Conservation (phyloP, 306 rosid genomes). For the Glycine tomentella region DNA sequence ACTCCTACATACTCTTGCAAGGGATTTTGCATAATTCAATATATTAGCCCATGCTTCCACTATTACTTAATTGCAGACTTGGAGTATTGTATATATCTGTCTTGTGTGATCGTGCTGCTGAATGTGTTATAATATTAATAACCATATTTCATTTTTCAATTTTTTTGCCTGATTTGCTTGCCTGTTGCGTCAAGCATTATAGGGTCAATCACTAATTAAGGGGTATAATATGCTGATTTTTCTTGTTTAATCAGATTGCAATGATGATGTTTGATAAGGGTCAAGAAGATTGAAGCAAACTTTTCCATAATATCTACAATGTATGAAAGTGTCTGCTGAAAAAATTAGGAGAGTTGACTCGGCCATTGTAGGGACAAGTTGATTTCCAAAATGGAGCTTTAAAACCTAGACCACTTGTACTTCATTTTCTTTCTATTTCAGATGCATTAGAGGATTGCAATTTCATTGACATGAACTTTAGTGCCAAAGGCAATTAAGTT, state of each 20-base stretch:
- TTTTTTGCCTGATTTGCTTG: constrained; percentile 13
- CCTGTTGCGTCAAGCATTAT: constrained; percentile 18
- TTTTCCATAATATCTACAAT: constrained; percentile 52
- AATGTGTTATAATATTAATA: neutral
- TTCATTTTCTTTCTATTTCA: constrained; percentile 23
- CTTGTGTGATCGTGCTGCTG: constrained; percentile 11
- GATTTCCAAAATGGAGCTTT: constrained; percentile 18
- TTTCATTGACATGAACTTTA: neutral
- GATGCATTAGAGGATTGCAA: neutral
- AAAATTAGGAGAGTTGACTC: constrained; percentile 53
- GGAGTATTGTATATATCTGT: neutral
- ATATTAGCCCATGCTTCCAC: neutral
- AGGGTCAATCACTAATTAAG: constrained; percentile 36
- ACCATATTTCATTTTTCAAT: constrained; percentile 16
- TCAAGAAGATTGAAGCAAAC: constrained; percentile 57
- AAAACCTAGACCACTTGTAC: constrained; percentile 8
- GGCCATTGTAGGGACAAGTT: constrained; percentile 49
- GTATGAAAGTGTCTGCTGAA: constrained; percentile 53
- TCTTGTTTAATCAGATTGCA: constrained; percentile 66
- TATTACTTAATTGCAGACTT: constrained; percentile 7
- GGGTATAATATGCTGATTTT: constrained; percentile 46
- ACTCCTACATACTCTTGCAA: neutral
- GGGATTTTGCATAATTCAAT: neutral
- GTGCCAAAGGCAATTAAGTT: constrained; percentile 4
- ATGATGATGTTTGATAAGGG: constrained; percentile 73